Evolutionary conservation across 208 protist species (phyloP), one percentile per base, ranked within the genome.

Genomic region (Trypanosoma avium): DNA sequence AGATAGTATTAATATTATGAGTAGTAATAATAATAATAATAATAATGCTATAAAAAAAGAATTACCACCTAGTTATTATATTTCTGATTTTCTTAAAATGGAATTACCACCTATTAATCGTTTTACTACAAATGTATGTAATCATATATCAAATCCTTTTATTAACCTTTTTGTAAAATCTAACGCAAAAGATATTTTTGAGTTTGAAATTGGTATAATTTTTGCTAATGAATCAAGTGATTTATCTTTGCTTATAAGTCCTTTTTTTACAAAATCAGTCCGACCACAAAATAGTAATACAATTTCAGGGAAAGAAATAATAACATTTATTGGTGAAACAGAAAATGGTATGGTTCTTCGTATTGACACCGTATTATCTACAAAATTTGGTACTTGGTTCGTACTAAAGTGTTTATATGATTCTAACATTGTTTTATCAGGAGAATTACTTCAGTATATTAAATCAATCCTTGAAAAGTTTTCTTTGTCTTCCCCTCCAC

Each of bases 131-230:
- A 58, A 52, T 13, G 75, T 90, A 7, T 86, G 84, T 67, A 75
- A 77, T 60, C 84, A 90, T 65, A 33, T 55, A 12, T 43, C 59
- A 17, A 80, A 84, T 45, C 19, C 57, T 0, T 78, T 62, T 45
- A 47, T 86, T 46, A 90, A 70, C 0, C 61, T 90, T 3, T 82
- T 86, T 49, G 66, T 70, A 45, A 3, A n/a, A 2, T 81, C 65
- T 17, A 42, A 47, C 19, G 19, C 48, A 1, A 26, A 21, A 33
- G 35, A 79, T 3, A 12, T 80, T 1, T 82, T 82, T 54, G 84
- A 90, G 40, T 32, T 90, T 73, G 84, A 90, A 68, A 59, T 89
- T 43, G 78, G 63, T 15, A 68, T 73, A 38, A n/a, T 52, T 43
- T 38, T 40, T 40, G 8, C 53, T 17, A 26, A 8, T 36, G 30